Evolutionary conservation across 495 filamentous ascomycete species (phyloP), one percentile per base, ranked within the genome.

Genomic region (Tricharina praecox): DNA sequence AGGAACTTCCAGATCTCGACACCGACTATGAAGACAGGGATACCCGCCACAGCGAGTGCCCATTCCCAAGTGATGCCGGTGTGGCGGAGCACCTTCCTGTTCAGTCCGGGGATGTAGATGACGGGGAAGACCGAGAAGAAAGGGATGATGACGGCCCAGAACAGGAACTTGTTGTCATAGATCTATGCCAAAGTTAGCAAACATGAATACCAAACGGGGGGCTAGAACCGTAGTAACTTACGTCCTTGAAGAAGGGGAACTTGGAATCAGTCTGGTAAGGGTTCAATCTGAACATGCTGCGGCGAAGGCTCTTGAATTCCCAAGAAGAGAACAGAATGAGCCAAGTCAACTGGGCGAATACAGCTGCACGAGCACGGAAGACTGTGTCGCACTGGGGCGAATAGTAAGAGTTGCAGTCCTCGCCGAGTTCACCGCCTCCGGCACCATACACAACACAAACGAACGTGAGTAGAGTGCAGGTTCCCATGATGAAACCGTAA

Each of bases 291-390:
- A 82, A 82, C 45, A 81, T 62, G 24, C 68, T 72, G 13, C 75
- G 70, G 0, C 75, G 70, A 47, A 81, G 68, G 52, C 69, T 66
- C 53, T 79, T 78, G 50, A 81, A 72, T 59, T 82, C 78, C 76
- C 78, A 81, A 0, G 78, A 76, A 3, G 72, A 73, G 50, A 82
- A 68, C 1, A 83, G 67, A 23, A 79, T 68, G 28, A 80, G 61
- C 66, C 77, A 84, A 0, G 79, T 83, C 1, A 83, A 64, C 26
- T 76, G 75, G 3, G 75, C 79, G 49, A 82, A 86, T 10, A 74
- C 74, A 9, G 82, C 76, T 1, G 79, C 79, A 8, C 81, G 71
- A 13, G 80, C 81, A 21, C 76, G 72, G 64, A 80, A 84, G 3
- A 81, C 77, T 5, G 65, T 62, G 11, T 75, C 66, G 59, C 80